A percentile compares a stretch with the other conserved stretches of the same genome.
These are phyloP conservation scores for Lepiota brunneoincarnata DNA, from an alignment of 768 basidiomycete species.

Conservation along the genomic window DNA sequence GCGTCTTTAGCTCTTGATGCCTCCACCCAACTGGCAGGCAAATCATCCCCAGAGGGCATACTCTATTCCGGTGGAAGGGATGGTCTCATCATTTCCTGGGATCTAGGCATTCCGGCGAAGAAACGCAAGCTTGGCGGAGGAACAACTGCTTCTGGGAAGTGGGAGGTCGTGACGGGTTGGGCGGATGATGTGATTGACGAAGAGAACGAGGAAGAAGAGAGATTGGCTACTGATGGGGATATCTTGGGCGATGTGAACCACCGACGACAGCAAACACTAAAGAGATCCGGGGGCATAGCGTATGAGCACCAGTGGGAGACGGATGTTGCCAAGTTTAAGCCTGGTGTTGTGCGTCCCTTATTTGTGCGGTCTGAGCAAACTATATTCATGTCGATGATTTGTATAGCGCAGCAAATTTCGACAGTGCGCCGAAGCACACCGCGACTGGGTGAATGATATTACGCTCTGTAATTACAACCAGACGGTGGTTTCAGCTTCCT, in stretches of 20 bases:
- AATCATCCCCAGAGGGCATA: conserved; percentile 75
- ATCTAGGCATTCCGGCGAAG: conserved; percentile 68
- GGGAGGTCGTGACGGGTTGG: conserved; percentile 89
- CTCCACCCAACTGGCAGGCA: conserved; percentile 72
- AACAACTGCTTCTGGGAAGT: conserved; percentile 35
- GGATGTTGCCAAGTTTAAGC: conserved; percentile 51
- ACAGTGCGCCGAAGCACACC: conserved; percentile 85
- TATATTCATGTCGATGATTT: conserved; percentile 11
- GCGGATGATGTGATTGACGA: conserved; percentile 67
- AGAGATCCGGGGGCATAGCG: conserved; percentile 40
- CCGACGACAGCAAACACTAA: conserved; percentile 33
- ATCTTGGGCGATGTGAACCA: conserved; percentile 66
- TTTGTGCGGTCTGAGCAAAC: conserved; percentile 1
- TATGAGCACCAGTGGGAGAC: conserved; percentile 81
- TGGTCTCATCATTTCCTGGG: conserved; percentile 87
- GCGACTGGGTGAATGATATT: conserved; percentile 97
- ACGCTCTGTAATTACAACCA: conserved; percentile 90
- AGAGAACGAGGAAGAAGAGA: conserved; percentile 64
- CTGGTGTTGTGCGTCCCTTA: conserved; percentile 42
- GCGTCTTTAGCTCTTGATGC: conserved; percentile 86
- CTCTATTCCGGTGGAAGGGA: conserved; percentile 89
- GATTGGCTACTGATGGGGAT: conserved; percentile 64
- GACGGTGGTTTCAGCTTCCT: conserved; percentile 92
- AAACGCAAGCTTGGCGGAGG: conserved; percentile 31
- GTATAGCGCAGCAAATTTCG: conserved; percentile 64